A percentile compares a stretch with the other conserved stretches of the same genome.
Conservation (phyloP, 148 eudicot species). For the Nepenthes mirabilis region DNA sequence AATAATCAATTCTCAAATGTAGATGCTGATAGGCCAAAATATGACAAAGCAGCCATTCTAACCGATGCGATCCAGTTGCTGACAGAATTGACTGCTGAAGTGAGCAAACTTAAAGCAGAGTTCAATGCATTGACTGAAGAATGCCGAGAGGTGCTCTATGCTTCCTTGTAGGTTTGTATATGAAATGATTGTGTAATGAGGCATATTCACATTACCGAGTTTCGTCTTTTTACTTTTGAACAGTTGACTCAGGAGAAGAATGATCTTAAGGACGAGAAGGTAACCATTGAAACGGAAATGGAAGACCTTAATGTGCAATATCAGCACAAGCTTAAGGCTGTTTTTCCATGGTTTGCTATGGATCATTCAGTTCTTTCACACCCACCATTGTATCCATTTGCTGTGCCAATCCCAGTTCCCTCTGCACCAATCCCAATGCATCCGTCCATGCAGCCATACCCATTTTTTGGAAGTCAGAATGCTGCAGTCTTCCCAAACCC, state of each 20-base stretch:
- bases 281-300: conserved; percentile 65
- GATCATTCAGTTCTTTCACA: conserved; percentile 66
- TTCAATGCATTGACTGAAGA: conserved; percentile 58
- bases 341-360: conserved; percentile 55
- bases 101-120: conserved; percentile 65
- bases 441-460: conserved; percentile 65
- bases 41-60: conserved; percentile 78
- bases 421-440: conserved; percentile 28
- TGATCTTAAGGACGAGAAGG: conserved; percentile 80
- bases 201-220: neutral
- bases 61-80: conserved; percentile 67
- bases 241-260: conserved; percentile 88
- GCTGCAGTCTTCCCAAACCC: conserved; percentile 53
- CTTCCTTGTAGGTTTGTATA: neutral
- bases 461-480: conserved; percentile 48
- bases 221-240: neutral
- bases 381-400: conserved; percentile 59
- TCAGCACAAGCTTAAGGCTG: conserved; percentile 50
- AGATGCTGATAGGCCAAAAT: conserved; percentile 83
- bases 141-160: conserved; percentile 51
- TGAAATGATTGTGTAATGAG: neutral
- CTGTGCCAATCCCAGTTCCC: conserved; percentile 50
- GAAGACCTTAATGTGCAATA: conserved; percentile 59
- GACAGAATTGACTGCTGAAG: conserved; percentile 64
- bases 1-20: conserved; percentile 13